A percentile compares a stretch with the other conserved stretches of the same genome.
phyloP scores from a whole-genome alignment of 768 basidiomycete species.

The Boletus reticulatus region DNA sequence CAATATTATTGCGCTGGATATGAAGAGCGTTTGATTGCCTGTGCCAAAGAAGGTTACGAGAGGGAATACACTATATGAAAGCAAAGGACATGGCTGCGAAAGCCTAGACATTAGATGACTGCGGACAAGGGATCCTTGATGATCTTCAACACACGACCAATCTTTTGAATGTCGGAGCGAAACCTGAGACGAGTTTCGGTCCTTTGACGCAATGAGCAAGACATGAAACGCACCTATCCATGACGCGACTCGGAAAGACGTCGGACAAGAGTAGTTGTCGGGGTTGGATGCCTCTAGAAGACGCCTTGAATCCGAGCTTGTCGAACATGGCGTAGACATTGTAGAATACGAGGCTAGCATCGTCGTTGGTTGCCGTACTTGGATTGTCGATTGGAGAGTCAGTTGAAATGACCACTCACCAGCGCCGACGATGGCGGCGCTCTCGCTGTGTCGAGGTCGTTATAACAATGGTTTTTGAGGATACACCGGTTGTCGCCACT shows the following conservation, averaged over 20 bases:
- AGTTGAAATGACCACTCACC: background rate
- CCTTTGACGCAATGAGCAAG: background rate
- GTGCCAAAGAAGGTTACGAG: too few relatives aligned
- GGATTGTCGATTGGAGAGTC: background rate
- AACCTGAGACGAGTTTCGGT: background rate
- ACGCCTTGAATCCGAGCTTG: background rate
- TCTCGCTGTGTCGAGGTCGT: background rate
- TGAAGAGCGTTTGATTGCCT: too few relatives aligned
- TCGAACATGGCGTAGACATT: background rate
- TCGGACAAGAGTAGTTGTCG: background rate
- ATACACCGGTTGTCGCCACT: too few relatives aligned
- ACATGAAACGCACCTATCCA: background rate
- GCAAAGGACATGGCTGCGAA: background rate
- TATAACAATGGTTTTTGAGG: background rate
- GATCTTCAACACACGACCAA: background rate
- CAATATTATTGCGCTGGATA: too few relatives aligned
- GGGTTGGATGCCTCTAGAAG: background rate
- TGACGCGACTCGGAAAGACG: background rate
- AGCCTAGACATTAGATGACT: background rate
- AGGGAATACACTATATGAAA: too few relatives aligned
- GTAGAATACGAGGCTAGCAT: background rate
- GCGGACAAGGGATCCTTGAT: conserved; percentile 6
- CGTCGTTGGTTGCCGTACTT: background rate
- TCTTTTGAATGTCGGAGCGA: conserved; percentile 4
- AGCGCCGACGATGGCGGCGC: background rate